Percentiles rank a stretch among this genome's conserved stretches.
Conservation (phyloP, 495 filamentous ascomycete species). For the Penicillium coffeae region DNA sequence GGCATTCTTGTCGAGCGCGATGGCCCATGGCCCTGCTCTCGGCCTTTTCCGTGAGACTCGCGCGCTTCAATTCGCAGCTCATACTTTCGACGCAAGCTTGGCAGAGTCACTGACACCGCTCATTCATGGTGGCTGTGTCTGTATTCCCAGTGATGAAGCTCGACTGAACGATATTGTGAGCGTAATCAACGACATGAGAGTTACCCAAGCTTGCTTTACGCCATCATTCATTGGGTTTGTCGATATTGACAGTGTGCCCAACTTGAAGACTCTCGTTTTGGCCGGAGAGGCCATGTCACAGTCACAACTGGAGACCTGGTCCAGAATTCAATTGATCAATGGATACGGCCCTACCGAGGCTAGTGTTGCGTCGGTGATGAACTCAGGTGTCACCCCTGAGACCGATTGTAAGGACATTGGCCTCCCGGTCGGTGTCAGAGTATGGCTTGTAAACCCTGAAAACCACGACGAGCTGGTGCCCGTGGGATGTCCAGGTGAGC, state of each 20-base stretch:
- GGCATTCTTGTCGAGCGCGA: conserved; percentile 39
- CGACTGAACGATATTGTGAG: conserved; percentile 46
- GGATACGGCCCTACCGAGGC: conserved; percentile 57
- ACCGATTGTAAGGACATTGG: conserved; percentile 46
- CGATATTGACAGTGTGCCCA: conserved; percentile 41
- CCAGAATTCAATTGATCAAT: conserved; percentile 51
- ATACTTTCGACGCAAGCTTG: conserved; percentile 51
- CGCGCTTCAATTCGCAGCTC: conserved; percentile 49
- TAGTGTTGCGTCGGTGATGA: conserved; percentile 37
- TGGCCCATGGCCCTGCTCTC: conserved; percentile 41
- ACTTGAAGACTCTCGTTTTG: conserved; percentile 42
- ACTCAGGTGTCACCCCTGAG: conserved; percentile 28
- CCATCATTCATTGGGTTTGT: conserved; percentile 51
- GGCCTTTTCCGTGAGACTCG: conserved; percentile 27
- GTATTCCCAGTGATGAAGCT: conserved; percentile 49
- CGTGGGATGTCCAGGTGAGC: conserved; percentile 47
- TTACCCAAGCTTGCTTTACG: conserved; percentile 46
- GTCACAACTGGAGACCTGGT: conserved; percentile 51
- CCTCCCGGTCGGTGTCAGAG: conserved; percentile 33
- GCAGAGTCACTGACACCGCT: conserved; percentile 39
- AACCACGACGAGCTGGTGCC: conserved; percentile 45
- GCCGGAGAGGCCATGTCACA: conserved; percentile 56
- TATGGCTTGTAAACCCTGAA: conserved; percentile 46
- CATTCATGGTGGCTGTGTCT: conserved; percentile 43
- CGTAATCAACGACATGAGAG: conserved; percentile 43